These are phyloP conservation scores for Saccharomyces jurei DNA, from an alignment of 805 yeast species.

Conservation along the genomic window DNA sequence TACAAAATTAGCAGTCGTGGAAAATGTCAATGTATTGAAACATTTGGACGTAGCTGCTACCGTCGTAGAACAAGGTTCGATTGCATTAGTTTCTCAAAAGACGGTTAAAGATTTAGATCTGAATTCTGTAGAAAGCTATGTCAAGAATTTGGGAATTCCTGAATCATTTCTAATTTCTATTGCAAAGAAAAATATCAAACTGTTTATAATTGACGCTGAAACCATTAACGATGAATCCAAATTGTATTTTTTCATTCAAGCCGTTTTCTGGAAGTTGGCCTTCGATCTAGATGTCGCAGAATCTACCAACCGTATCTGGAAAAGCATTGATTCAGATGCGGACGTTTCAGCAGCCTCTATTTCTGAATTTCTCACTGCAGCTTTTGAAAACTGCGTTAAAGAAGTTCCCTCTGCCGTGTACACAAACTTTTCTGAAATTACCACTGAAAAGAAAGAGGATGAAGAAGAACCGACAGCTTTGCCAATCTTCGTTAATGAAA, in stretches of 20 bases:
- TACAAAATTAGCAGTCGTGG: conserved; percentile 60
- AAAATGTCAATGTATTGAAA: conserved; percentile 46
- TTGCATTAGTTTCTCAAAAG: conserved; percentile 36
- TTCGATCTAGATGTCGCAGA: conserved; percentile 49
- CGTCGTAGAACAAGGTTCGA: conserved; percentile 46
- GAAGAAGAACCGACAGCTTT: conserved; percentile 27
- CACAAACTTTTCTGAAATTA: conserved; percentile 12
- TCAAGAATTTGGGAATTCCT: conserved; percentile 44
- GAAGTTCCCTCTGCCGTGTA: conserved; percentile 29
- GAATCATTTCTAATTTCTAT: conserved; percentile 43
- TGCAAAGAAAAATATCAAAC: conserved; percentile 43
- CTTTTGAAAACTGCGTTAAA: conserved; percentile 38
- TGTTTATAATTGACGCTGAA: conserved; percentile 55
- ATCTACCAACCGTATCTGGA: conserved; percentile 50
- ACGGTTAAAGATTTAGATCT: conserved; percentile 21
- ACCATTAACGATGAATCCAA: conserved; percentile 61
- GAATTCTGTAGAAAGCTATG: conserved; percentile 37
- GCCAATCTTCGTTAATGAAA: conserved; percentile 51
- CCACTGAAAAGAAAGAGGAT: conserved; percentile 32
- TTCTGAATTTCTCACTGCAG: conserved; percentile 55
- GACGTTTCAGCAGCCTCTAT: conserved; percentile 70
- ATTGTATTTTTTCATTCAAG: conserved; percentile 63
- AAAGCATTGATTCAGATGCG: conserved; percentile 73
- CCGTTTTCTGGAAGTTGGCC: conserved; percentile 70
- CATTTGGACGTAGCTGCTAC: conserved; percentile 56